phyloP scores from a whole-genome alignment of 2,329 filamentous ascomycete species.

The Fusarium sp. region DNA sequence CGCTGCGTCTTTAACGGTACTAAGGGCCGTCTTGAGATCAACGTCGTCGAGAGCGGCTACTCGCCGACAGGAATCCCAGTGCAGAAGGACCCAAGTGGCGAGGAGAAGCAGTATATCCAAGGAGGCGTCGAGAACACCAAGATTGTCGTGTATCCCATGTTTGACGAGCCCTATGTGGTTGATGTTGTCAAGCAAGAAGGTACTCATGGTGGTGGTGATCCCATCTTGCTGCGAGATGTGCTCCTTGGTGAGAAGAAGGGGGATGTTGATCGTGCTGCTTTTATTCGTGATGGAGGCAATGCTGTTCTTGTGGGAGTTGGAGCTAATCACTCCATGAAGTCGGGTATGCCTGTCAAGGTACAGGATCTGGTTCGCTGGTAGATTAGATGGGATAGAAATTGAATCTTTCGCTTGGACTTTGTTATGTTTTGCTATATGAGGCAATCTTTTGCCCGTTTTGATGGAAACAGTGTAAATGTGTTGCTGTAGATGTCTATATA shows the following conservation, averaged over 20 bases:
- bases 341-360: conserved; percentile 35
- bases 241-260: conserved; percentile 63
- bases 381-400: neutral
- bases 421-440: neutral
- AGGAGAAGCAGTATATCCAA: conserved; percentile 35
- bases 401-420: neutral
- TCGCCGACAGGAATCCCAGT: conserved; percentile 65
- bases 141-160: conserved; percentile 63
- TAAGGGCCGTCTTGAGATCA: conserved; percentile 67
- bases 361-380: conserved; percentile 36
- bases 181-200: conserved; percentile 63
- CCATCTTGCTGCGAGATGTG: conserved; percentile 62
- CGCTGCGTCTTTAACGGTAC: conserved; percentile 68
- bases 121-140: conserved; percentile 48
- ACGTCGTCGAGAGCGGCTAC: conserved; percentile 71
- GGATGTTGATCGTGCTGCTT: conserved; percentile 63
- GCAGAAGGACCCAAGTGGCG: conserved; percentile 57
- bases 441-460: too few relatives aligned
- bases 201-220: conserved; percentile 70
- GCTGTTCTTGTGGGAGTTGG: conserved; percentile 70
- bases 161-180: conserved; percentile 66
- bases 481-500: too few relatives aligned
- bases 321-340: conserved; percentile 64
- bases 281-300: conserved; percentile 67
- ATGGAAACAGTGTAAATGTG: too few relatives aligned